These are phyloP conservation scores for Blastobotrys attinorum DNA, from an alignment of 805 yeast genomes.

Conservation along the genomic window DNA sequence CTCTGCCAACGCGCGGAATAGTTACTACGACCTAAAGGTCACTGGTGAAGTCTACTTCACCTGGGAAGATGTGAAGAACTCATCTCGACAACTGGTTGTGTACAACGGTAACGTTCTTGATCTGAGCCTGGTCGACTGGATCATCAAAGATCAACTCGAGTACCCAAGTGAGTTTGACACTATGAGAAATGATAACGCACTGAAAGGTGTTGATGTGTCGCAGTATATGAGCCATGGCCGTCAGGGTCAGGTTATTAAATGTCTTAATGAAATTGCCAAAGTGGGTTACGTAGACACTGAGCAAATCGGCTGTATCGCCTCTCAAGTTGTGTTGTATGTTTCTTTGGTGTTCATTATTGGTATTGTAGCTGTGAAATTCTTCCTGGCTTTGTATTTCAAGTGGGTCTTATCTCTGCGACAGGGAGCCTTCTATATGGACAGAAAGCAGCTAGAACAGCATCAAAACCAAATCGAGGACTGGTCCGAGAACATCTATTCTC, in stretches of 20 bases:
- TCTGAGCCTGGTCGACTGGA: conserved; percentile 67
- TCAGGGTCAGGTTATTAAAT: conserved; percentile 67
- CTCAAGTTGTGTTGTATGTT: conserved; percentile 69
- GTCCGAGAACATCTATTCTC: conserved; percentile 55
- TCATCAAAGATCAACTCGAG: conserved; percentile 56
- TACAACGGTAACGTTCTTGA: conserved; percentile 87
- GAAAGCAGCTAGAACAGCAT: conserved; percentile 52
- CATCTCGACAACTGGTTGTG: conserved; percentile 71
- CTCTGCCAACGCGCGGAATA: conserved; percentile 53
- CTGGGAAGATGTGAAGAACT: conserved; percentile 76
- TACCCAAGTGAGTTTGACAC: conserved; percentile 68
- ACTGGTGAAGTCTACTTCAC: conserved; percentile 76
- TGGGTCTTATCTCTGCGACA: conserved; percentile 75
- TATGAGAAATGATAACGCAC: conserved; percentile 43
- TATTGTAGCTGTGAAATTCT: conserved; percentile 67
- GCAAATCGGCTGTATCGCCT: conserved; percentile 90
- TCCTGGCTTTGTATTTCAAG: conserved; percentile 81
- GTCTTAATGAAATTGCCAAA: conserved; percentile 76
- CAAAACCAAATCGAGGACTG: conserved; percentile 71
- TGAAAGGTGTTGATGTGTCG: conserved; percentile 78
- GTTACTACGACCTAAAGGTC: conserved; percentile 52
- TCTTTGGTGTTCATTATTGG: conserved; percentile 81
- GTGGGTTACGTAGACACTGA: conserved; percentile 87
- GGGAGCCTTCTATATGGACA: conserved; percentile 63
- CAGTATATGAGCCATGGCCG: conserved; percentile 56